Evolutionary conservation across 202 grass and related monocot genomes (phyloP).

Genomic region (Panicum virgatum): DNA sequence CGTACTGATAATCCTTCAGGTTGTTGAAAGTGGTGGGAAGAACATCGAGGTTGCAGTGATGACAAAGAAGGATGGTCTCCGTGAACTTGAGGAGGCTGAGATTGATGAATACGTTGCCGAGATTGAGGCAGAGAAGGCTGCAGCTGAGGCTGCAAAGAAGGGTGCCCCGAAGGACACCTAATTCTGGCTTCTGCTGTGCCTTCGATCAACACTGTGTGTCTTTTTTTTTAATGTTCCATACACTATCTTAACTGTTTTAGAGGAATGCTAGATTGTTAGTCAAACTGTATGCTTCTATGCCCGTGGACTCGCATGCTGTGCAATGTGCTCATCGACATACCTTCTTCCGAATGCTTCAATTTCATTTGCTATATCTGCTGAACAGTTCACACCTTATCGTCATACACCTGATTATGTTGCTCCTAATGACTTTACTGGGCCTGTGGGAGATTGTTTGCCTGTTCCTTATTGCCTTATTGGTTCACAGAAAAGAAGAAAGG

Average conservation of each 20-base stretch:
- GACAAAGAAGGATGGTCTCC: constrained; percentile 63
- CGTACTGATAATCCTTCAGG: constrained; percentile 42
- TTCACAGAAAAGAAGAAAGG: neutral
- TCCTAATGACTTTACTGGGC: neutral
- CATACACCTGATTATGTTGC: neutral
- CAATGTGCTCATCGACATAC: neutral
- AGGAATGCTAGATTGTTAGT: constrained; percentile 24
- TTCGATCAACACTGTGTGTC: neutral
- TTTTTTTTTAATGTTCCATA: constrained; percentile 4
- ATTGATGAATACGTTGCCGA: constrained; percentile 80
- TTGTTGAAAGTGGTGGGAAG: constrained; percentile 90
- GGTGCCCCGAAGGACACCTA: constrained; percentile 51
- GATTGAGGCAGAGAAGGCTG: constrained; percentile 88
- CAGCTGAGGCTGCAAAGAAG: constrained; percentile 89
- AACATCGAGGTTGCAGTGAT: constrained; percentile 84
- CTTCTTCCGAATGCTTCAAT: neutral
- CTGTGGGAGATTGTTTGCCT: neutral
- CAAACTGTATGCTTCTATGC: constrained; percentile 29
- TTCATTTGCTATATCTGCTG: neutral
- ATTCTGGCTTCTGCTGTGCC: neutral
- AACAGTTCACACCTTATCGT: neutral
- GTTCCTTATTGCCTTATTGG: neutral
- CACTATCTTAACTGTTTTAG: constrained; percentile 36
- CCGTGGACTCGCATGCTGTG: neutral
- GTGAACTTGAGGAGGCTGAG: constrained; percentile 70